Evolutionary conservation across 768 basidiomycete genomes (phyloP), one percentile per base, ranked within the genome.

Genomic region (Naematelia aurantialba): DNA sequence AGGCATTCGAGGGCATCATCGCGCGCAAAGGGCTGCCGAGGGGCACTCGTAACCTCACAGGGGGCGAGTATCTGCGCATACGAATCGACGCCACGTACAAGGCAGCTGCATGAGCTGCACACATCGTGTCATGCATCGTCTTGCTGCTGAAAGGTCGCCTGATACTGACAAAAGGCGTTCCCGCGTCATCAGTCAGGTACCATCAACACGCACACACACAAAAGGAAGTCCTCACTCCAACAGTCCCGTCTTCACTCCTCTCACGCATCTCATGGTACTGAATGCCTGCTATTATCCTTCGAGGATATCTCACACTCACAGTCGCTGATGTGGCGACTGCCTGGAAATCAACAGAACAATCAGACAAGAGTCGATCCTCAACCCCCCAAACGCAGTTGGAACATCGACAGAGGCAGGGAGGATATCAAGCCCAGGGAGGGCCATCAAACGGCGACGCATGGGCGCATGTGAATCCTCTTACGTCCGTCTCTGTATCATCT

Each of bases 11-110:
- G 17, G 53, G 55, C 3, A 47, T 60, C n/a, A 54, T 60, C 5
- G 45, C 22, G 11, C 45, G 52, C 14, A 60, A 60, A 34, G 59
- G 59, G 17, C 22, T 60, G n/a, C 59, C 59, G 29, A 19, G 29
- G 5, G 59, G 46, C 14, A 60, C 59, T n/a, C 54, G 46, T 52
- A 3, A 39, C 17, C 26, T 60, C 30, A 25, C 29, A 17, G 53
- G 52, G 14, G 53, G 53, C 10, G 59, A 60, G 4, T 60, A 60
- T 19, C 52, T 52, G 11, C 27, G 52, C 21, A 52, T 52, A 21
- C 27, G 52, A 14, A 52, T 52, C 22, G 52, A 27, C 30, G 52
- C 52, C 14, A 52, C 52, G 12, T 52, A 52, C 24, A 39, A 39
- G 17, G 34, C 34, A 8, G 34, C 34, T 39, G 34, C 34, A 39